Conservation (phyloP, 345 rosid genomes). For the Linum trigynum region DNA sequence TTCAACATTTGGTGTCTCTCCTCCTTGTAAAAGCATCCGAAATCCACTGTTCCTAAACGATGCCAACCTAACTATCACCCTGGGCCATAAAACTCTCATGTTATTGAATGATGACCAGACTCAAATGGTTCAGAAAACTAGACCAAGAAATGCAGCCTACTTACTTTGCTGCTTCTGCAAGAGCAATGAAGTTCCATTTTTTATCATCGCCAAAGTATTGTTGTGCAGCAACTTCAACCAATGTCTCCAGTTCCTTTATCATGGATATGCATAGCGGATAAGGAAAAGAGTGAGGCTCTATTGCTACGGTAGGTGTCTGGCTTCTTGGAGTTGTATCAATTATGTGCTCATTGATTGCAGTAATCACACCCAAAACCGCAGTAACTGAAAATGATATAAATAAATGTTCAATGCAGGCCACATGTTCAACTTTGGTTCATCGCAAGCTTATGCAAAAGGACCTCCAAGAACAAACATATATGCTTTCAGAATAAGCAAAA, state of each 20-base stretch:
- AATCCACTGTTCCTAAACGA: conserved; percentile 64
- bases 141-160: conserved; percentile 30
- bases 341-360: conserved; percentile 78
- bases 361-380: conserved; percentile 69
- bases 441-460: not conserved
- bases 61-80: conserved; percentile 64
- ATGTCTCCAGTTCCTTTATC: conserved; percentile 73
- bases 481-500: no score
- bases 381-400: conserved; percentile 52
- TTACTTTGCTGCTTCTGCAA: conserved; percentile 77
- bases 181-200: conserved; percentile 83
- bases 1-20: conserved; percentile 61
- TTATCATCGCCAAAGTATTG: conserved; percentile 63
- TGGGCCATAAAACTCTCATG: conserved; percentile 22
- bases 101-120: conserved; percentile 5
- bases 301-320: conserved; percentile 25
- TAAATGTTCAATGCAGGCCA: conserved; percentile 16
- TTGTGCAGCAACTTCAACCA: conserved; percentile 83
- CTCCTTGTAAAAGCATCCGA: conserved; percentile 92
- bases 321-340: conserved; percentile 48
- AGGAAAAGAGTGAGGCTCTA: conserved; percentile 45
- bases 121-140: not conserved
- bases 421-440: conserved; percentile 1
- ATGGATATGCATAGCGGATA: conserved; percentile 67
- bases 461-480: not conserved